Evolutionary conservation across 2,329 filamentous ascomycete species (phyloP), one percentile per base, ranked within the genome.

Genomic region (Exophiala spinifera): DNA sequence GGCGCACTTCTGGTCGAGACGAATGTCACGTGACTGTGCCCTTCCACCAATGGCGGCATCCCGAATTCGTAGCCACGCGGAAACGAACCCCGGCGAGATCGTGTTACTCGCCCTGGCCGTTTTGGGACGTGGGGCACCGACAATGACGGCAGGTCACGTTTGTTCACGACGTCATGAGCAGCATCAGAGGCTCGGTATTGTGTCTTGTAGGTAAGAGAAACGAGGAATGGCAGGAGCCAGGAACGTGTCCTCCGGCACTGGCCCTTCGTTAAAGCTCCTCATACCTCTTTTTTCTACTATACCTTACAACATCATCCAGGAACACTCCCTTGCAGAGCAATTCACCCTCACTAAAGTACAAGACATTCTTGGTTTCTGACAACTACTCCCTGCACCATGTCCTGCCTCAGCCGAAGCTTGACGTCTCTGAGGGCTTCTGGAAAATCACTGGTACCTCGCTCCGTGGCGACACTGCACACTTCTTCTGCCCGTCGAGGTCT

Each of bases 401-500:
- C 59, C 21, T 59, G 46, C 48, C 53, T 61, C 28, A 42, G 50
- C 20, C 53, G 59, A 6, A 36, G 53, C 23, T 46, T 55, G 11
- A 47, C 36, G 21, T 44, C 59, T 15, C 44, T 58, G 23, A 56
- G 53, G 20, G 51, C 46, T 33, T 45, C 51, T 25, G 40, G 43
- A 34, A 54, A 48, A 51, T 23, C 43, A 15, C 11, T 59, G 21
- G 28, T 49, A 25, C 33, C 33, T 17, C 48, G 46, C 33, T 49
- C 59, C 23, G 51, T 51, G 21, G 55, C 59, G 19, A 34, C 56
- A 10, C 54, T 63, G 15, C 59, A 63, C 25, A 54, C 54, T 13
- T 57, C 59, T 25, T 52, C 59, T 25, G 48, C 44, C 25, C 55
- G 59, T 17, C 47, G 36, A 20, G 56, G 54, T 1, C 28, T 63